phyloP scores from a whole-genome alignment of 768 basidiomycete genomes.

The Mrakia frigida region DNA sequence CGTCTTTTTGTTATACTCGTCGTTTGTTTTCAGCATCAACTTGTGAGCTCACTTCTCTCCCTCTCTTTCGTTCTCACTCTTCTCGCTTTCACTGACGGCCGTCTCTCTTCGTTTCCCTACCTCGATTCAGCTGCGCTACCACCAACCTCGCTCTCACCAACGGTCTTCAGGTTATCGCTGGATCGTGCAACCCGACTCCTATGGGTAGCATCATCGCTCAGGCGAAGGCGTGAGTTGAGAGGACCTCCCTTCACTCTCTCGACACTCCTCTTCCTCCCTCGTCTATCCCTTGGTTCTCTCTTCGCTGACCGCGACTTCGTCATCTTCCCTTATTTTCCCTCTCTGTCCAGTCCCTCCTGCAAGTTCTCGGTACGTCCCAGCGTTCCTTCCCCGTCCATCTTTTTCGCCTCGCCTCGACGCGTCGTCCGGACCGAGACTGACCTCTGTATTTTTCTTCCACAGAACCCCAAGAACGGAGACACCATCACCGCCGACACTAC shows the following conservation, averaged over 20 bases:
- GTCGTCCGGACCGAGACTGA: neutral
- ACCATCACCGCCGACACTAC: slow-evolving; percentile 49
- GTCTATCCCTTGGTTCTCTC: too few relatives aligned
- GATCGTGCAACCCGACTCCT: slow-evolving; percentile 55
- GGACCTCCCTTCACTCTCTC: too few relatives aligned
- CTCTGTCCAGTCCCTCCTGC: slow-evolving; percentile 36
- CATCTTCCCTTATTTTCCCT: too few relatives aligned
- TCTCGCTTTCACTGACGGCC: slow-evolving; percentile 18
- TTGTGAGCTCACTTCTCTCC: slow-evolving; percentile 24
- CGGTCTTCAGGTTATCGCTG: slow-evolving; percentile 47
- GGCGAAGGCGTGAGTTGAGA: slow-evolving; percentile 3
- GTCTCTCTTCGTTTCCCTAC: too few relatives aligned
- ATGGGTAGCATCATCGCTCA: slow-evolving; percentile 41
- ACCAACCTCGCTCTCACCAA: slow-evolving; percentile 54
- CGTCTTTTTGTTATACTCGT: too few relatives aligned
- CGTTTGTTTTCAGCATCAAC: neutral
- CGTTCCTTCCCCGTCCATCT: neutral
- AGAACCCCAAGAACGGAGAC: slow-evolving; percentile 31
- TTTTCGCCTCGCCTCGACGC: neutral
- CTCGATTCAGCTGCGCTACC: slow-evolving; percentile 47
- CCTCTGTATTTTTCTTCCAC: neutral
- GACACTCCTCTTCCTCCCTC: too few relatives aligned
- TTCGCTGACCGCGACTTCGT: too few relatives aligned
- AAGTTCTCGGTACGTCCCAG: slow-evolving; percentile 39
- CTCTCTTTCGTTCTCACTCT: neutral